These are phyloP conservation scores for Solanum hybrid DNA, from an alignment of 305 asterid species.

Conservation along the genomic window DNA sequence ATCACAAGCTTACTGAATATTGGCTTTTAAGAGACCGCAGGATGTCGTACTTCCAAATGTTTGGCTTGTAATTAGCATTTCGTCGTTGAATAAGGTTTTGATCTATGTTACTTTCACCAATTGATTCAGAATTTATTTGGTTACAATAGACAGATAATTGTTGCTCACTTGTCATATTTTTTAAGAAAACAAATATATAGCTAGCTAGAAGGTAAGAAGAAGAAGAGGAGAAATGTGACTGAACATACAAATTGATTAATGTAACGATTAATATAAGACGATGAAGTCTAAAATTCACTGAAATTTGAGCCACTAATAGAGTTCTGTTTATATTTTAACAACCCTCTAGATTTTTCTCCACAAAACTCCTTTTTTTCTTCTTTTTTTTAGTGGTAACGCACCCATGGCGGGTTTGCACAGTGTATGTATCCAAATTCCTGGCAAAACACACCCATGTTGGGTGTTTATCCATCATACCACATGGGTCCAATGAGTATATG, in stretches of 20 bases:
- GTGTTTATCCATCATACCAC: background rate
- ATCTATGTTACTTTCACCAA: background rate
- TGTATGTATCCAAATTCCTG: background rate
- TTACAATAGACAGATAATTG: background rate
- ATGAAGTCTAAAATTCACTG: background rate
- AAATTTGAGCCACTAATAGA: background rate
- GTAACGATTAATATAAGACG: background rate
- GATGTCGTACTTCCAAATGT: conserved; percentile 38
- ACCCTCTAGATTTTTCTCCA: background rate
- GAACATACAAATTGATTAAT: background rate
- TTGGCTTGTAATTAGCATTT: conserved; percentile 40
- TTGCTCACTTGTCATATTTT: background rate
- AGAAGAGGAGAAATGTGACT: background rate
- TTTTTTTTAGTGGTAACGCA: background rate
- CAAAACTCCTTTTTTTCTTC: background rate
- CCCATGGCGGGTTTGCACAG: background rate
- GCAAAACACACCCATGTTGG: background rate
- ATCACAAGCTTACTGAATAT: conserved; percentile 9
- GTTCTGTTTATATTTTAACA: background rate
- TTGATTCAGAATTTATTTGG: background rate
- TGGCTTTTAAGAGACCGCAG: conserved; percentile 21
- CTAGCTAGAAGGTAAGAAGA: background rate
- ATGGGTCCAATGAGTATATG: background rate
- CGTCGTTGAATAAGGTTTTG: conserved; percentile 1
- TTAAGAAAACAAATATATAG: background rate